Conservation (phyloP, 2,329 filamentous ascomycete genomes). For the Cryphonectria japonica region DNA sequence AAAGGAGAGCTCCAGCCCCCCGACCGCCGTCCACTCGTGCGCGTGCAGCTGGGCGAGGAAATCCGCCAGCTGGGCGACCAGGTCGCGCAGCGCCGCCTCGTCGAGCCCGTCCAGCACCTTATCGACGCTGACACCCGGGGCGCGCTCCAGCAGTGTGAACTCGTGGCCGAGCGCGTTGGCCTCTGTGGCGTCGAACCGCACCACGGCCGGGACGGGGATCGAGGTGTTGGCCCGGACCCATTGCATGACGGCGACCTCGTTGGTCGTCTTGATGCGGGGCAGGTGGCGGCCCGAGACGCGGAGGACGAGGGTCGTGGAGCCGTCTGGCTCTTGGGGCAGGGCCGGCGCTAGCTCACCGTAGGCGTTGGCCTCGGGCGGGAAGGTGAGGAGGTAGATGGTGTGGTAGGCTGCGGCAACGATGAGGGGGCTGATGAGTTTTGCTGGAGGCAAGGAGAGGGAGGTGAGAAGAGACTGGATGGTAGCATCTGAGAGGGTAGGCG, state of each 20-base stretch:
- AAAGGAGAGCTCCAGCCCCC: slow-evolving; percentile 35
- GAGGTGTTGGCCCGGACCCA: slow-evolving; percentile 40
- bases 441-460: slow-evolving; percentile 30
- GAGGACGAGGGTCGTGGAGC: slow-evolving; percentile 35
- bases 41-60: slow-evolving; percentile 38
- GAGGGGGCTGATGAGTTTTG: slow-evolving; percentile 29
- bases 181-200: slow-evolving; percentile 35
- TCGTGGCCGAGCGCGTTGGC: slow-evolving; percentile 40
- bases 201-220: slow-evolving; percentile 40
- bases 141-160: slow-evolving; percentile 39
- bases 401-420: slow-evolving; percentile 34
- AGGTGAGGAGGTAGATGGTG: slow-evolving; percentile 35
- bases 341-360: slow-evolving; percentile 17
- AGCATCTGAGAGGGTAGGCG: slow-evolving; percentile 8
- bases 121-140: slow-evolving; percentile 36
- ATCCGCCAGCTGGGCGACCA: slow-evolving; percentile 39
- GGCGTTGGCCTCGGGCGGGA: slow-evolving; percentile 14
- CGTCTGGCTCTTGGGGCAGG: slow-evolving; percentile 12
- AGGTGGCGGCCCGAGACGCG: slow-evolving; percentile 42
- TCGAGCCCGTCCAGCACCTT: slow-evolving; percentile 36
- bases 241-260: slow-evolving; percentile 42
- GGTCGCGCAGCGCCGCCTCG: slow-evolving; percentile 27
- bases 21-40: slow-evolving; percentile 34
- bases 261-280: slow-evolving; percentile 42
- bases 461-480: slow-evolving; percentile 30